phyloP scores from a whole-genome alignment of 768 basidiomycete species.

The Termitomyces sp. region DNA sequence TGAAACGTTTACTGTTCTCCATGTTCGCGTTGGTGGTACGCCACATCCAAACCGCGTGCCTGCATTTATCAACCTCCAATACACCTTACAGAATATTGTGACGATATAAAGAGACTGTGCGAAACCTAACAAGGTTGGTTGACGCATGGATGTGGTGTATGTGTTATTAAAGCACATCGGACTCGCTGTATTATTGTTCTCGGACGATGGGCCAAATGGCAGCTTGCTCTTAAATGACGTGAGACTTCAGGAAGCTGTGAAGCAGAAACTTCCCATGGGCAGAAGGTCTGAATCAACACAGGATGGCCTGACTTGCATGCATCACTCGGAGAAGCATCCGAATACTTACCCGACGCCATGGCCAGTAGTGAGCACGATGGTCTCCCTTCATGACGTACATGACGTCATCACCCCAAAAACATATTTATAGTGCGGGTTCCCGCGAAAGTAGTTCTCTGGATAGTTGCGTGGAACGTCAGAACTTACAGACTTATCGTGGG shows the following conservation, averaged over 20 bases:
- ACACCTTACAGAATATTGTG: background rate
- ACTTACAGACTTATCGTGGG: constrained; percentile 2
- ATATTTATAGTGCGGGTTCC: constrained; percentile 2
- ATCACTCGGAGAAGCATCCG: background rate
- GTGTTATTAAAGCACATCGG: background rate
- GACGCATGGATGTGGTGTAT: background rate
- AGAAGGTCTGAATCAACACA: constrained; percentile 3
- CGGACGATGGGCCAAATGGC: background rate
- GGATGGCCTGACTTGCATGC: background rate
- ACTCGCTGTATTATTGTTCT: background rate
- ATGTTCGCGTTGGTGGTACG: constrained; percentile 3
- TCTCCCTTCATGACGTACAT: background rate
- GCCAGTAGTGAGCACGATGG: background rate
- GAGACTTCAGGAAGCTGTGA: background rate
- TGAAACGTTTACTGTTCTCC: background rate
- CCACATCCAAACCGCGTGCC: background rate
- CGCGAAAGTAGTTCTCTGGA: constrained; percentile 7
- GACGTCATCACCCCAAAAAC: constrained; percentile 1
- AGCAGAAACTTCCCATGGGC: background rate
- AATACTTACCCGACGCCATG: background rate
- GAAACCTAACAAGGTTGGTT: background rate
- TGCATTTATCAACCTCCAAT: background rate
- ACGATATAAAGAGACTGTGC: background rate
- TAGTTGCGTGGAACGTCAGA: background rate
- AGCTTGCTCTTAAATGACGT: background rate